Evolutionary conservation across 345 rosid genomes (phyloP), one percentile per base, ranked within the genome.

Genomic region (Hibiscus mutabilis): DNA sequence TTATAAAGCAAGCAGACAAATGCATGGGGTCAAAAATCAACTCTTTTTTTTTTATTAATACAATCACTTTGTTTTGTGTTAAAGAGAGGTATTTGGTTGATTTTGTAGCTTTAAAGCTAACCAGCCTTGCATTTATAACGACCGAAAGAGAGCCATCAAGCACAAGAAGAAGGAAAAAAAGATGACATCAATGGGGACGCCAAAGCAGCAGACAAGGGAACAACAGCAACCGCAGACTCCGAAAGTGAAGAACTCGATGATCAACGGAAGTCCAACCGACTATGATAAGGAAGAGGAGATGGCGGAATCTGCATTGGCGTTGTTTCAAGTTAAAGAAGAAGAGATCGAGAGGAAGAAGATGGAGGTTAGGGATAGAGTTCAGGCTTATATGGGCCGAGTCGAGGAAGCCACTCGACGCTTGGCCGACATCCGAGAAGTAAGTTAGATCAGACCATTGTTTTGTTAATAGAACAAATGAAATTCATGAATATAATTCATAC

Each of bases 301-400:
- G 79, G 80, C 92, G 0, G 89, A 83, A 35, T 88, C 95, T 11
- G 91, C 96, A 24, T 73, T 91, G 66, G 91, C 85, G 12, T 58
- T 85, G 85, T 90, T 90, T 80, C 80, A 83, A 60, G 86, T 84
- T 1, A 95, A 89, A 44, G 99, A 92, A 86, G 97, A 95, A 74
- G 97, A 87, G 92, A 95, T 95, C 70, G 93, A 90, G 82, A 92
- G 73, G 84, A 92, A 81, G 84, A 90, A 87, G 81, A 80, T 77
- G 79, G 93, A 90, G 85, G 86, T 95, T 4, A 84, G 79, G 70
- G 90, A 84, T 40, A 88, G 77, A 62, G 97, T 95, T 15, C 82
- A 86, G 40, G 78, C 86, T 71, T 88, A 88, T 69, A 74, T 95
- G 16, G 99, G 93, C 62, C 90, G 87, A 0, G 96, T 82, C 0